Evolutionary conservation across 192 early-diverging fungal species (phyloP), one percentile per base, ranked within the genome.

Genomic region (Diversispora eburnea): DNA sequence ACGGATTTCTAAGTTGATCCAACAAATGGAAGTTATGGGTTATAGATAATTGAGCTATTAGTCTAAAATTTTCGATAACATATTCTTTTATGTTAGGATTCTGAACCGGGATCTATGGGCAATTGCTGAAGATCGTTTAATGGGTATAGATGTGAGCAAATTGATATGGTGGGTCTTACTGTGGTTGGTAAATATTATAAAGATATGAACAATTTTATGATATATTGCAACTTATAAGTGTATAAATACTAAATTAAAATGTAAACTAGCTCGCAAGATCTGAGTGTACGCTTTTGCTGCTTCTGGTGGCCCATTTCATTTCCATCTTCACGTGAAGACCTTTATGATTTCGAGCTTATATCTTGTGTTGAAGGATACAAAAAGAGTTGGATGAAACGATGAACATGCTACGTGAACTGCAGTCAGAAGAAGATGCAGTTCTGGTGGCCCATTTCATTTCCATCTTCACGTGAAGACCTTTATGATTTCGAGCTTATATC

Each of bases 161-260:
- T 64, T 74, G 73, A 45, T 67, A 17, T 66, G 42, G 33, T 74
- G 63, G 73, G 63, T 57, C 57, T 74, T 57, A 66, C 63, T 66
- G 62, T 74, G 45, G 63, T 74, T 74, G 73, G 63, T 66, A 67
- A 66, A 63, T 74, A 74, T 66, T 74, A 47, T 63, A 66, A 70
- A 57, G n/a, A 56, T 54, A 13, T 22, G 42, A 54, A 57, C 49
- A 70, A 56, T 70, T 69, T 69, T n/a, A 67, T 25, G 22, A 48
- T 49, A 22, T 67, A 67, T 19, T 67, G 43, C n/a, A 73, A 59
- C 67, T 12, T 43, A 54, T 56, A n/a, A n/a, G n/a, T n/a, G n/a
- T n/a, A n/a, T n/a, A n/a, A 62, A 39, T 63, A 20, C 10, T 70
- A 70, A 57, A 56, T 70, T 22, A 70, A 54, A 67, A 67, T 67